Conservation (phyloP, 2,329 filamentous ascomycete species). For the Colletotrichum liaoningense region DNA sequence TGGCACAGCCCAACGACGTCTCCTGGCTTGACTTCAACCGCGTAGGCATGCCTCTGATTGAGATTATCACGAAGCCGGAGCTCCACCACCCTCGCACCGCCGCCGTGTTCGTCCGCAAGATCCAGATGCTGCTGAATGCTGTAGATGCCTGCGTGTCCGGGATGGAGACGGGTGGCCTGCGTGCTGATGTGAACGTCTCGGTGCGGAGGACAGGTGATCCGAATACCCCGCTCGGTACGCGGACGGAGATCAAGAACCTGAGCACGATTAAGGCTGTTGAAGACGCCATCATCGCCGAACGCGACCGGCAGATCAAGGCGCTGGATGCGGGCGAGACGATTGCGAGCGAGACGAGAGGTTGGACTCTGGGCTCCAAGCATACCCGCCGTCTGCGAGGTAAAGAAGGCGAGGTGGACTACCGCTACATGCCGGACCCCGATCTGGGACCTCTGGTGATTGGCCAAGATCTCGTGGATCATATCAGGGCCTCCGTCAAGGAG, state of each 20-base stretch:
- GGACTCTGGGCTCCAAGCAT: constrained; percentile 86
- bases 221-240: constrained; percentile 72
- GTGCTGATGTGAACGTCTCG: constrained; percentile 96
- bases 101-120: constrained; percentile 87
- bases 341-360: constrained; percentile 90
- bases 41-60: constrained; percentile 89
- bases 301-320: constrained; percentile 86
- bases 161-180: constrained; percentile 91
- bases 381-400: constrained; percentile 88
- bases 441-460: constrained; percentile 83
- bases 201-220: constrained; percentile 70
- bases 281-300: constrained; percentile 91
- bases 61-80: constrained; percentile 93
- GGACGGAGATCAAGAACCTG: constrained; percentile 97
- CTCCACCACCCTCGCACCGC: constrained; percentile 90
- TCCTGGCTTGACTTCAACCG: constrained; percentile 95
- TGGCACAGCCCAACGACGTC: constrained; percentile 77
- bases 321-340: constrained; percentile 81
- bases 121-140: constrained; percentile 82
- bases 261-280: constrained; percentile 96
- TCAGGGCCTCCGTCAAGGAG: constrained; percentile 73
- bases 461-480: constrained; percentile 72
- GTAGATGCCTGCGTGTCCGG: constrained; percentile 89
- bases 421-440: constrained; percentile 98
- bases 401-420: constrained; percentile 96